Conservation (phyloP, 345 rosid genomes). For the Gossypium anomalum region DNA sequence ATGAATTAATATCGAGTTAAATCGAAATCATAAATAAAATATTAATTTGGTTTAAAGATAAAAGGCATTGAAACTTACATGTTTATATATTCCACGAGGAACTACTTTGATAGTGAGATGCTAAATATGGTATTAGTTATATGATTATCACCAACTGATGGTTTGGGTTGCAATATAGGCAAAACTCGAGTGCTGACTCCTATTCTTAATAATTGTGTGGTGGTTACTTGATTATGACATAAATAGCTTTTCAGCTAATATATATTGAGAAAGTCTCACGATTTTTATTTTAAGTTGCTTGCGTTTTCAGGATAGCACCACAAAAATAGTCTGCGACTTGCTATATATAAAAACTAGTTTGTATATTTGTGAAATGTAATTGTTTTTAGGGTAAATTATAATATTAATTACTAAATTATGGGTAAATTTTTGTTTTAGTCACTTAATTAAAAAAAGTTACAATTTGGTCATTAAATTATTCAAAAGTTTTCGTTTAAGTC, state of each 20-base stretch:
- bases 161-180: constrained; percentile 19
- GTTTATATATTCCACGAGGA: background rate
- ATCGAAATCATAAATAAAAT: too few relatives aligned
- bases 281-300: background rate
- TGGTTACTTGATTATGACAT: background rate
- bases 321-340: background rate
- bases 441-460: too few relatives aligned
- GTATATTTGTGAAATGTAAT: too few relatives aligned
- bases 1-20: too few relatives aligned
- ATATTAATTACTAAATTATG: too few relatives aligned
- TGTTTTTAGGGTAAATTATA: too few relatives aligned
- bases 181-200: background rate
- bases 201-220: background rate
- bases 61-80: too few relatives aligned
- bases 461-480: too few relatives aligned
- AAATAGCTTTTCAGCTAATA: background rate
- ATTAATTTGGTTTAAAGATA: too few relatives aligned
- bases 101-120: background rate
- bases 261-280: background rate
- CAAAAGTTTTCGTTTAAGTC: too few relatives aligned
- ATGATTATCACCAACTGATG: constrained; percentile 1
- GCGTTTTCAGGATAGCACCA: background rate
- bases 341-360: background rate
- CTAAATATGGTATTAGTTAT: background rate
- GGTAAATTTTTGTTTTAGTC: too few relatives aligned